phyloP scores from a whole-genome alignment of 768 basidiomycete genomes.

The Tephrocybe sp. region DNA sequence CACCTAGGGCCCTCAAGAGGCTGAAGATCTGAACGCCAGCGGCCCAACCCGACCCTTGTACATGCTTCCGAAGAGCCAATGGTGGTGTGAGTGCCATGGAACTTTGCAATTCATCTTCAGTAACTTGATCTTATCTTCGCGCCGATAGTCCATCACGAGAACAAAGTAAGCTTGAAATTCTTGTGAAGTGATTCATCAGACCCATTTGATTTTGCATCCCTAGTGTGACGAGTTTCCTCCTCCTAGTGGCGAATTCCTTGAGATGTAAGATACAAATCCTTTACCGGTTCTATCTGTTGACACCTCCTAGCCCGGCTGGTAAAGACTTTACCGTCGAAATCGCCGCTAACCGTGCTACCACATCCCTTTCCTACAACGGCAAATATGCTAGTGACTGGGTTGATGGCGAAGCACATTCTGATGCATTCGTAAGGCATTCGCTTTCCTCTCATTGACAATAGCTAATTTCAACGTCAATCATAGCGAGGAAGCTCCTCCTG shows the following conservation, averaged over 20 bases:
- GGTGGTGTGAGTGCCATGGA: constrained; percentile 42
- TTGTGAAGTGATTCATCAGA: too few relatives aligned
- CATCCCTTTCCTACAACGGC: constrained; percentile 41
- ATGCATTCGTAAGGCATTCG: constrained; percentile 40
- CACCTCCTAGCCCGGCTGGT: constrained; percentile 41
- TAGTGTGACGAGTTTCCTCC: constrained; percentile 46
- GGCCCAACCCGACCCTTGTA: constrained; percentile 41
- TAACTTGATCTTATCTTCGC: neutral
- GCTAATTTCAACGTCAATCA: neutral
- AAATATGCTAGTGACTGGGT: constrained; percentile 40
- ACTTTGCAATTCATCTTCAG: neutral
- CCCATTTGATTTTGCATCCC: neutral
- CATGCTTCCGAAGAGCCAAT: constrained; percentile 35
- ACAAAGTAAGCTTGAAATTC: constrained; percentile 28
- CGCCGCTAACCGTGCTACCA: constrained; percentile 46
- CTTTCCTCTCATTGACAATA: neutral
- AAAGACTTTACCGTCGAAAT: constrained; percentile 47
- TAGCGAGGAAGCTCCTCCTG: constrained; percentile 34
- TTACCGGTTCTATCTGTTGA: neutral
- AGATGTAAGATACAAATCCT: constrained; percentile 33
- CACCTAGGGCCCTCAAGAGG: constrained; percentile 26
- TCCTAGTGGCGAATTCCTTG: constrained; percentile 36
- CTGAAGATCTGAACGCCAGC: constrained; percentile 35
- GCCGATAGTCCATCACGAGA: constrained; percentile 32
- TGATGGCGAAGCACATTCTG: constrained; percentile 41